These are phyloP conservation scores for Xerocomellus chrysenteron DNA, from an alignment of 768 basidiomycete species.

Conservation along the genomic window DNA sequence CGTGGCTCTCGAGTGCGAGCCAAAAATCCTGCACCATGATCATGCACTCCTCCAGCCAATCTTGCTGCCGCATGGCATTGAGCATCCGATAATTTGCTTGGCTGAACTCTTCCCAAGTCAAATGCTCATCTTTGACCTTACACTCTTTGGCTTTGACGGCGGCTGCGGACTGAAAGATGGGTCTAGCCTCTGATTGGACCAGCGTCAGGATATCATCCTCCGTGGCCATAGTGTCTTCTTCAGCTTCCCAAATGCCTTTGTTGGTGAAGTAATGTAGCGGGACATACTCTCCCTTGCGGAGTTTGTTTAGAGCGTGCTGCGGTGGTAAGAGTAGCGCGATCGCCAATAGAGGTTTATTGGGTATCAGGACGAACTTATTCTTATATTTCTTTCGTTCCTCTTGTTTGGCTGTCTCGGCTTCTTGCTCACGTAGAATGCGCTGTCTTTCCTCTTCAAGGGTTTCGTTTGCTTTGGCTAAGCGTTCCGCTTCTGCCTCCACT, in stretches of 20 bases:
- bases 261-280: conserved; percentile 3
- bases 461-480: too few species aligned
- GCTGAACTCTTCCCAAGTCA: not conserved
- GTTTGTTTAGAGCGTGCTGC: not conserved
- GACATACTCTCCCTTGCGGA: not conserved
- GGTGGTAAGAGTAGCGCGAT: not conserved
- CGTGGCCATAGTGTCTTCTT: not conserved
- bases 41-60: not conserved
- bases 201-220: not conserved
- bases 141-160: not conserved
- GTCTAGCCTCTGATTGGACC: not conserved
- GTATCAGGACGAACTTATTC: too few species aligned
- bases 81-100: not conserved
- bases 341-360: too few species aligned
- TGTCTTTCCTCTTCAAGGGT: not conserved
- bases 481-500: too few species aligned
- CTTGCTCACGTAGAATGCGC: not conserved
- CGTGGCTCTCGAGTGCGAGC: not conserved
- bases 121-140: not conserved
- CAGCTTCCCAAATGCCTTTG: not conserved
- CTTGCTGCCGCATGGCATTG: not conserved
- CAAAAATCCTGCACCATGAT: not conserved
- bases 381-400: not conserved
- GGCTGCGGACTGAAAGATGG: not conserved
- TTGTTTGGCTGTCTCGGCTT: not conserved